A percentile compares a stretch with the other conserved stretches of the same genome.
These are phyloP conservation scores for Heterobasidion occidentale DNA, from an alignment of 1,284 basidiomycete genomes.

Conservation along the genomic window DNA sequence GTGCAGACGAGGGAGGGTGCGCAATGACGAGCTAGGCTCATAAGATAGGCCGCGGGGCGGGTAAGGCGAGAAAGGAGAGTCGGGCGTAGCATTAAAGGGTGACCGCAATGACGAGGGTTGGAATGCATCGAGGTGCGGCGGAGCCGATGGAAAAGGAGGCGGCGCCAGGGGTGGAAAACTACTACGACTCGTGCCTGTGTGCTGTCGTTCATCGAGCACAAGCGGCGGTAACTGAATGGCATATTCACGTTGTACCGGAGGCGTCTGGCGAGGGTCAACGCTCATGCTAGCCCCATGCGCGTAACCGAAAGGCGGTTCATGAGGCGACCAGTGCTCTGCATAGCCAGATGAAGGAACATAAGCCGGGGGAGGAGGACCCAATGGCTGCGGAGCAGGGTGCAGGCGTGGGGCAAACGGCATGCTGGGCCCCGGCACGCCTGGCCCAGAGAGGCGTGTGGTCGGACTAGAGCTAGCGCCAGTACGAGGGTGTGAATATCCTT, in stretches of 20 bases:
- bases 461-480: background rate
- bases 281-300: background rate
- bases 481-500: background rate
- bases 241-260: slow-evolving; percentile 5
- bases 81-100: slow-evolving; percentile 9
- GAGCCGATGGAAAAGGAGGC: slow-evolving; percentile 2
- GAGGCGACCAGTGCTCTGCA: background rate
- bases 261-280: background rate
- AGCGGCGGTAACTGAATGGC: slow-evolving; percentile 17
- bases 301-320: background rate
- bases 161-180: slow-evolving; percentile 3
- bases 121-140: slow-evolving; percentile 7
- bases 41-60: slow-evolving; percentile 18
- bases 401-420: slow-evolving; percentile 4
- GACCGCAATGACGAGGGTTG: background rate
- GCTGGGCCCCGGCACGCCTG: slow-evolving; percentile 10
- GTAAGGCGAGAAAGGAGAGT: slow-evolving; percentile 34
- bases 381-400: background rate
- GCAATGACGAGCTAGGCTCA: background rate
- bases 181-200: slow-evolving; percentile 9
- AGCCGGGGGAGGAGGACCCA: background rate
- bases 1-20: slow-evolving; percentile 17
- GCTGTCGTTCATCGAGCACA: slow-evolving; percentile 11
- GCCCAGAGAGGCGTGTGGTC: slow-evolving; percentile 7
- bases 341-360: background rate